These are phyloP conservation scores for Inosperma sp. DNA, from an alignment of 768 basidiomycete genomes.

Conservation along the genomic window DNA sequence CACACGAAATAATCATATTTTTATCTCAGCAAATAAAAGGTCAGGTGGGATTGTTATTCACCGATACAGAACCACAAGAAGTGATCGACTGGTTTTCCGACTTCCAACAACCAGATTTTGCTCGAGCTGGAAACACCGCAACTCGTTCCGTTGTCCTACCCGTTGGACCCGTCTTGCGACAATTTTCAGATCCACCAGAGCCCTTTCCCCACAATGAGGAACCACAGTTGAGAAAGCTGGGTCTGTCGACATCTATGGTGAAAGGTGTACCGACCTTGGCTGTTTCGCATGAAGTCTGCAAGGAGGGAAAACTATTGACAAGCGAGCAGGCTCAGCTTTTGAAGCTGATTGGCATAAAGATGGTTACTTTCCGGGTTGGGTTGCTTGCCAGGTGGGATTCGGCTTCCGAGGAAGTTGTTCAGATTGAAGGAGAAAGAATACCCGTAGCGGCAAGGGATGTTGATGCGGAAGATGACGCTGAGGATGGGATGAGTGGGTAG, in stretches of 20 bases:
- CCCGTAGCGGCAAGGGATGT: conserved; percentile 33
- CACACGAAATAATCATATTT: not conserved
- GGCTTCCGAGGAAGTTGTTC: conserved; percentile 56
- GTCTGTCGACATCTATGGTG: conserved; percentile 78
- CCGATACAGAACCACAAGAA: conserved; percentile 83
- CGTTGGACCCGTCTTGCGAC: conserved; percentile 79
- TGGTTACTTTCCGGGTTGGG: conserved; percentile 80
- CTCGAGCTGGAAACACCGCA: conserved; percentile 80
- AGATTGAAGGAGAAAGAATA: conserved; percentile 47
- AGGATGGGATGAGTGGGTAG: conserved; percentile 51
- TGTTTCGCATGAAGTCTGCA: conserved; percentile 78
- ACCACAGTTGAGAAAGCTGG: conserved; percentile 90
- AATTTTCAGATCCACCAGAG: conserved; percentile 73
- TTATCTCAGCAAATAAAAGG: conserved; percentile 80
- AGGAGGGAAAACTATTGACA: conserved; percentile 72
- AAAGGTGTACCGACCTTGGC: conserved; percentile 84
- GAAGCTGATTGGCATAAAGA: conserved; percentile 85
- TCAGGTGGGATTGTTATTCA: conserved; percentile 91
- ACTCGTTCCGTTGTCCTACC: conserved; percentile 71
- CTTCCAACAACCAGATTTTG: conserved; percentile 88
- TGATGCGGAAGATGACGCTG: conserved; percentile 34
- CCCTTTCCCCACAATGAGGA: conserved; percentile 98
- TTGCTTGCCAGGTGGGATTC: conserved; percentile 71
- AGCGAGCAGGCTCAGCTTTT: conserved; percentile 88
- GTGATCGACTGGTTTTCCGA: conserved; percentile 92